These are phyloP conservation scores for Zygoascus sp. DNA, from an alignment of 1,139 yeast genomes.

Conservation along the genomic window DNA sequence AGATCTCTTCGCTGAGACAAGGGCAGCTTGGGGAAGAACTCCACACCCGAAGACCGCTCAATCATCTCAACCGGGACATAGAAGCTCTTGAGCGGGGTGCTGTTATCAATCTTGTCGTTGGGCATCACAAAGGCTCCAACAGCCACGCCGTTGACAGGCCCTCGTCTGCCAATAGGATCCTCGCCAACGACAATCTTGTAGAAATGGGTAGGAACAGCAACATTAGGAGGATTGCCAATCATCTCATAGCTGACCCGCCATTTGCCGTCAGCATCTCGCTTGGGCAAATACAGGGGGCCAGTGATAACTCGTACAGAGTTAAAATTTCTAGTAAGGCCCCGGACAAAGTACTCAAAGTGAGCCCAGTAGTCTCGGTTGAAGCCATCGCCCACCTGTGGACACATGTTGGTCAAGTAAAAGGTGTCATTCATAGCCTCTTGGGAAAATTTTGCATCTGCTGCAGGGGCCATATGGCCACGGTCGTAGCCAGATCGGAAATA, in stretches of 20 bases:
- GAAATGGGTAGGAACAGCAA: constrained; percentile 97
- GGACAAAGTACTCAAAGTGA: constrained; percentile 83
- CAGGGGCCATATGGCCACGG: constrained; percentile 97
- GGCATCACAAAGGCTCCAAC: constrained; percentile 94
- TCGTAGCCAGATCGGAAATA: constrained; percentile 95
- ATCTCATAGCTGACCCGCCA: constrained; percentile 83
- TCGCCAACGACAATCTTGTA: constrained; percentile 89
- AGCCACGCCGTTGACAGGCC: constrained; percentile 44
- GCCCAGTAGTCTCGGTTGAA: constrained; percentile 98
- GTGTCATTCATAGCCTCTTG: constrained; percentile 96
- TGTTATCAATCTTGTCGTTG: constrained; percentile 67
- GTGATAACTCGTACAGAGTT: constrained; percentile 79
- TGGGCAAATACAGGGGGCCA: constrained; percentile 90
- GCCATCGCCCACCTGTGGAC: constrained; percentile 98
- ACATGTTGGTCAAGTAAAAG: constrained; percentile 79
- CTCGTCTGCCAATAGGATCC: constrained; percentile 32
- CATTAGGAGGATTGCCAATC: constrained; percentile 92
- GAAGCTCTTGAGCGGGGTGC: constrained; percentile 64
- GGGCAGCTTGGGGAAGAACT: constrained; percentile 68
- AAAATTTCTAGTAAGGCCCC: constrained; percentile 65
- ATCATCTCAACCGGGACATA: constrained; percentile 87
- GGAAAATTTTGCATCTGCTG: constrained; percentile 89
- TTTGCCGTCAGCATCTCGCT: constrained; percentile 69
- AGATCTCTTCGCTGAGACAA: constrained; percentile 55
- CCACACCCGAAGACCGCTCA: constrained; percentile 82